Evolutionary conservation across 441 rosid species (phyloP).

Genomic region (Daphne laureola): DNA sequence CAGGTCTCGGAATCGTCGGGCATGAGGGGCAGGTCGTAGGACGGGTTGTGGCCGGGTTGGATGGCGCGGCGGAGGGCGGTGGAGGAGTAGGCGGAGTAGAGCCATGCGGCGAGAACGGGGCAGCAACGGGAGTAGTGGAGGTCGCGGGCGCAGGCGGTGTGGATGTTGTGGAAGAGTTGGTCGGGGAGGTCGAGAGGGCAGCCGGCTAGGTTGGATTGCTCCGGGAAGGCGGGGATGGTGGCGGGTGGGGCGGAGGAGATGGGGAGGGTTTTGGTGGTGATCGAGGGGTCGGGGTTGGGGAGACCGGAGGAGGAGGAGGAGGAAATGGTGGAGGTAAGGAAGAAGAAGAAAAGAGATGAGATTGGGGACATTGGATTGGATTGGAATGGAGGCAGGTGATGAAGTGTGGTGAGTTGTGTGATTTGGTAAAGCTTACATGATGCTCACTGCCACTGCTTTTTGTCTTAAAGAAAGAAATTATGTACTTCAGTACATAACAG

Average conservation of each 20-base stretch:
- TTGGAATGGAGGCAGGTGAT: neutral
- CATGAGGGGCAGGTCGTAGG: conserved; percentile 66
- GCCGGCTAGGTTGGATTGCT: conserved; percentile 55
- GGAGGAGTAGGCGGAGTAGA: conserved; percentile 75
- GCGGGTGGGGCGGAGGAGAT: conserved; percentile 45
- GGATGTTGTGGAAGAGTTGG: conserved; percentile 51
- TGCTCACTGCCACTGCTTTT: neutral
- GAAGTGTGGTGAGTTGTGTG: neutral
- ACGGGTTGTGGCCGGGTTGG: conserved; percentile 16
- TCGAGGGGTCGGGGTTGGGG: conserved; percentile 31
- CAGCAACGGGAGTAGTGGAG: conserved; percentile 64
- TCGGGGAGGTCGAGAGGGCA: conserved; percentile 71
- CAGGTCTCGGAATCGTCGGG: conserved; percentile 96
- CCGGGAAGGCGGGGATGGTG: conserved; percentile 90
- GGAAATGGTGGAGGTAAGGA: conserved; percentile 16
- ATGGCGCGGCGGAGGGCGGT: conserved; percentile 44
- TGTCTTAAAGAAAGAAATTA: neutral
- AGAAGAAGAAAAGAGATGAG: conserved; percentile 21
- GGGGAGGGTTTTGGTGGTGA: conserved; percentile 43
- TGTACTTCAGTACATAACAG: no score
- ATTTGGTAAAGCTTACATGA: neutral
- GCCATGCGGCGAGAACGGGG: conserved; percentile 85
- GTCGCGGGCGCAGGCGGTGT: conserved; percentile 42
- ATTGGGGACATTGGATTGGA: conserved; percentile 28
- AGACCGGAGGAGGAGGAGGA: conserved; percentile 19